These are phyloP conservation scores for Cutaneotrichosporon cyanovorans DNA, from an alignment of 1,284 basidiomycete species.

Conservation along the genomic window DNA sequence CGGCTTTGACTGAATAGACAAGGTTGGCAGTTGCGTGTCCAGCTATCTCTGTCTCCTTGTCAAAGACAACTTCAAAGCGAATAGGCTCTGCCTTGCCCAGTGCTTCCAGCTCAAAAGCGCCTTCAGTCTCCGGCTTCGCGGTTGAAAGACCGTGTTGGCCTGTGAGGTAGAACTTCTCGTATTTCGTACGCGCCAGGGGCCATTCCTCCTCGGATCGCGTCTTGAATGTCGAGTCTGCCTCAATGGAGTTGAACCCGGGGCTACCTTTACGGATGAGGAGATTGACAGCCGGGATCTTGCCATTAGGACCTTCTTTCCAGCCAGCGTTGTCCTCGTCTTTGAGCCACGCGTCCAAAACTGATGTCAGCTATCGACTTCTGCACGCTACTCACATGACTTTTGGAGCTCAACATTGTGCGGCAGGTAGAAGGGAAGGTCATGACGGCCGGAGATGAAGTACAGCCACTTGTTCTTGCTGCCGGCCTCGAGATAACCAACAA, in stretches of 20 bases:
- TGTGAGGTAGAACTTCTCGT: conserved; percentile 27
- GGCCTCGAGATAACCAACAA: conserved; percentile 35
- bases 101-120: conserved; percentile 13
- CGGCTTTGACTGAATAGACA: conserved; percentile 20
- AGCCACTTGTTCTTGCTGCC: conserved; percentile 40
- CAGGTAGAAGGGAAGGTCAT: conserved; percentile 41
- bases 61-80: conserved; percentile 27
- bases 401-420: conserved; percentile 32
- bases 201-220: conserved; percentile 25
- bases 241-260: conserved; percentile 34
- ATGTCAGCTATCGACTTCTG: no score
- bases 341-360: conserved; percentile 34
- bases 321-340: conserved; percentile 25
- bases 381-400: conserved; percentile 28
- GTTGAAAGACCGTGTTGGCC: conserved; percentile 1
- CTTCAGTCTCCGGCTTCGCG: conserved; percentile 1
- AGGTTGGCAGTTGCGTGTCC: conserved; percentile 33
- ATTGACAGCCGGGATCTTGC: conserved; percentile 29
- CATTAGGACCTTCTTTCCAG: conserved; percentile 35
- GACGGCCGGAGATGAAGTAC: conserved; percentile 36
- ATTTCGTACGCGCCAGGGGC: conserved; percentile 34
- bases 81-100: conserved; percentile 17
- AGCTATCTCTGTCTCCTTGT: conserved; percentile 33
- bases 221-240: conserved; percentile 31
- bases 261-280: conserved; percentile 35